Conservation (phyloP, 805 yeast species). For the Allodekkera sacchari region DNA sequence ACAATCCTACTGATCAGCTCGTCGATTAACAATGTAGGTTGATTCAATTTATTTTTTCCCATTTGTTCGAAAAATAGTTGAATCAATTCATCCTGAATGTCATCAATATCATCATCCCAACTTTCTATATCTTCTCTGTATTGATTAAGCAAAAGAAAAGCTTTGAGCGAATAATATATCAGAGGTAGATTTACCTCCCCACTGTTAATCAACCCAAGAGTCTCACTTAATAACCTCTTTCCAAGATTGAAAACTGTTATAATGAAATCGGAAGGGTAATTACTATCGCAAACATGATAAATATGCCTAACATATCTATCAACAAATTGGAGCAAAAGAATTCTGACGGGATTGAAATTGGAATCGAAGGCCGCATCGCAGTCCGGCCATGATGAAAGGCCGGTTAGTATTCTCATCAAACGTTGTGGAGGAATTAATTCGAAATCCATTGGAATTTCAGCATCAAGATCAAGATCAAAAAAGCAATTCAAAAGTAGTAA, state of each 20-base stretch:
- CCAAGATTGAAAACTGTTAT: slow-evolving; percentile 30
- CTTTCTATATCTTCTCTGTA: slow-evolving; percentile 21
- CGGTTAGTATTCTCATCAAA: slow-evolving; percentile 49
- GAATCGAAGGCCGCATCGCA: slow-evolving; percentile 53
- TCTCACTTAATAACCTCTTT: slow-evolving; percentile 32
- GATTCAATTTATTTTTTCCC: slow-evolving; percentile 12
- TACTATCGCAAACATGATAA: slow-evolving; percentile 20
- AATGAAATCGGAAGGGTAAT: slow-evolving; percentile 21
- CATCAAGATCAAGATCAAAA: slow-evolving; percentile 27
- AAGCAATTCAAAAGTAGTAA: slow-evolving; percentile 39
- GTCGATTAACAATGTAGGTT: slow-evolving; percentile 27
- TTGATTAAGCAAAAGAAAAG: slow-evolving; percentile 27
- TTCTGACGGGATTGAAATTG: slow-evolving; percentile 42
- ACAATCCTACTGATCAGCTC: slow-evolving; percentile 22
- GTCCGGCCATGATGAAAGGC: slow-evolving; percentile 50
- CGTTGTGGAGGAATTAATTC: slow-evolving; percentile 56
- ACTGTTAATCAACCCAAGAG: slow-evolving; percentile 30
- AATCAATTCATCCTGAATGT: slow-evolving; percentile 33
- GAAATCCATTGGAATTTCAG: slow-evolving; percentile 15
- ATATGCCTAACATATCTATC: slow-evolving; percentile 21
- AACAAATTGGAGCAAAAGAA: slow-evolving; percentile 40
- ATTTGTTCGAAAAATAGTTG: slow-evolving; percentile 27
- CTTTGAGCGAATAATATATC: slow-evolving; percentile 36
- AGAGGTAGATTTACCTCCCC: slow-evolving; percentile 28
- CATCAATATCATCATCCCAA: slow-evolving; percentile 28